phyloP scores from a whole-genome alignment of 495 filamentous ascomycete genomes.

The Aspergillus incahuasiensis region DNA sequence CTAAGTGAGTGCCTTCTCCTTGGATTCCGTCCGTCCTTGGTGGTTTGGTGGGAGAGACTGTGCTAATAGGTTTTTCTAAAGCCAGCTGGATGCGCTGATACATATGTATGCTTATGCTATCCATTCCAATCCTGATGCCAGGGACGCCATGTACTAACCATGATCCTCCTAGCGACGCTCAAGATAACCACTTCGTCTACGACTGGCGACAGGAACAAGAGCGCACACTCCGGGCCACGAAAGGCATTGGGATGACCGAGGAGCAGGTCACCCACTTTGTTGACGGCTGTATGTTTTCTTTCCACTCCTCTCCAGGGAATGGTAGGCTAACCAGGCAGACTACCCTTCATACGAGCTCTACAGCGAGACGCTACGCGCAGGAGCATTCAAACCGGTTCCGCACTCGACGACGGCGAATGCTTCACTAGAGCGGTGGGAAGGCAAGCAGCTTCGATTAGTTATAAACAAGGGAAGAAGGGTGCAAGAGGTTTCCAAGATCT shows the following conservation, averaged over 20 bases:
- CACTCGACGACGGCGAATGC: slow-evolving; percentile 10
- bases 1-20: slow-evolving; percentile 44
- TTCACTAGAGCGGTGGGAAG: slow-evolving; percentile 37
- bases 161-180: slow-evolving; percentile 57
- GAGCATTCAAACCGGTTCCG: slow-evolving; percentile 48
- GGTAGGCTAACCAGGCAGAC: slow-evolving; percentile 31
- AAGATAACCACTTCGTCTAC: slow-evolving; percentile 73
- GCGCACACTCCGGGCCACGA: slow-evolving; percentile 55
- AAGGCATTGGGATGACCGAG: slow-evolving; percentile 73
- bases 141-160: background rate
- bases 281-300: slow-evolving; percentile 53
- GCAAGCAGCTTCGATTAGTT: slow-evolving; percentile 62
- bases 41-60: background rate
- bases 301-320: background rate
- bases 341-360: slow-evolving; percentile 70
- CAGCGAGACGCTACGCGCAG: slow-evolving; percentile 59
- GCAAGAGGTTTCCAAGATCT: slow-evolving; percentile 52
- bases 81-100: slow-evolving; percentile 72
- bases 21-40: too few species aligned
- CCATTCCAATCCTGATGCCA: background rate
- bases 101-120: slow-evolving; percentile 61
- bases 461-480: slow-evolving; percentile 65
- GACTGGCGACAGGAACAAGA: slow-evolving; percentile 86
- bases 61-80: slow-evolving; percentile 16
- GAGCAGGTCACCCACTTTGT: slow-evolving; percentile 63